Base-by-base conservation (phyloP, 1,284 basidiomycete species). In the Trichosporon sp. region DNA sequence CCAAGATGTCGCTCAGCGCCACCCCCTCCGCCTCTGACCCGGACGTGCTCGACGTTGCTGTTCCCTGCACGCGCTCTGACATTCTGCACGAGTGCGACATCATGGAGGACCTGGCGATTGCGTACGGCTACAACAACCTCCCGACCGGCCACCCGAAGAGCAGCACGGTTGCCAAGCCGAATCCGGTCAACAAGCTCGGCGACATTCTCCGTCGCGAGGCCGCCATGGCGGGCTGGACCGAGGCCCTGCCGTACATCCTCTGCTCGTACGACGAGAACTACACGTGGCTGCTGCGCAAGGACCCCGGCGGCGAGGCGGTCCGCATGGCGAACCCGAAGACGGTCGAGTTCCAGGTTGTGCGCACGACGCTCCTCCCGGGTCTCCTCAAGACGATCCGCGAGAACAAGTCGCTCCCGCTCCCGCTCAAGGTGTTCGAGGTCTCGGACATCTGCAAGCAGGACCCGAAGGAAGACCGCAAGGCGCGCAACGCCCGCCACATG, bases 201-300 rank as follows among this genome's bases (percentile, higher is more conserved):
- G 96, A 99, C 81, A 88, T 97, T 69, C 87, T 99, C 48, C 88
- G 96, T 63, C 86, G 87, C 71, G 95, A 99, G 81, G 98, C 96
- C 88, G 94, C 95, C 0, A 88, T 93, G 80, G 91, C 94, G 0
- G 96, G 97, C 21, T 99, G 96, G 94, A 88, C 93, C 63, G 96
- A 99, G 84, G 95, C 93, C 2, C 87, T 99, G 4, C 94, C 97
- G 31, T 88, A 99, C 70, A 99, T 96, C 81, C 87, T 99, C 91
- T 99, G 97, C 86, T 96, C 94, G 19, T 94, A 96, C 81, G 96
- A 98, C 83, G 96, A 99, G 85, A 98, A 98, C 86, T 99, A 97
- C 81, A 90, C 89, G 66, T 96, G 90, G 87, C 87, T 99, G 74
- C 96, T 97, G 85, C 91, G 91, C 71, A 82, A 86, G 66, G 96